phyloP scores from a whole-genome alignment of 495 filamentous ascomycete genomes.

The Neurospora sp. region DNA sequence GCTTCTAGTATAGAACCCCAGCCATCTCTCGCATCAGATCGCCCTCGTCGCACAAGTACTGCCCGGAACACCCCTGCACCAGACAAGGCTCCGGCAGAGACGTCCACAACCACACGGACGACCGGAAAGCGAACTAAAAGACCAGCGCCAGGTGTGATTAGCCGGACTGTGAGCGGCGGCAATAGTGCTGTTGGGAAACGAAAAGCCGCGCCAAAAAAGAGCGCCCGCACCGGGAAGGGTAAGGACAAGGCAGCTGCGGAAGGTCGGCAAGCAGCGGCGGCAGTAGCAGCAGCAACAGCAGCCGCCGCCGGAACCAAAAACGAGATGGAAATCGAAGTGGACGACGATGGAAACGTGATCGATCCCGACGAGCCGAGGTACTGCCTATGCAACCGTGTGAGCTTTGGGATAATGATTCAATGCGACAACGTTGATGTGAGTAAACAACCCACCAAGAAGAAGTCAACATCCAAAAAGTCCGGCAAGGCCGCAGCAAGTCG shows the following conservation, averaged over 20 bases:
- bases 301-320: slow-evolving; percentile 1
- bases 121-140: slow-evolving; percentile 45
- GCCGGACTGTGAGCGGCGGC: slow-evolving; percentile 58
- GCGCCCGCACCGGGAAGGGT: slow-evolving; percentile 17
- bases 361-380: slow-evolving; percentile 83
- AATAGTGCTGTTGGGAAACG: slow-evolving; percentile 66
- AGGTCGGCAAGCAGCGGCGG: slow-evolving; percentile 39
- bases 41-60: slow-evolving; percentile 45
- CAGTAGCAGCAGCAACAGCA: slow-evolving; percentile 22
- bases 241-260: slow-evolving; percentile 1
- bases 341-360: slow-evolving; percentile 64
- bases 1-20: slow-evolving; percentile 41
- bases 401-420: slow-evolving; percentile 88
- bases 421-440: slow-evolving; percentile 88
- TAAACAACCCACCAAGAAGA: slow-evolving; percentile 8
- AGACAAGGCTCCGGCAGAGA: slow-evolving; percentile 12
- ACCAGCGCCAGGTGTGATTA: slow-evolving; percentile 68
- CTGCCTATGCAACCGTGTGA: slow-evolving; percentile 85
- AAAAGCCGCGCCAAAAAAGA: slow-evolving; percentile 60
- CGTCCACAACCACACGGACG: background rate
- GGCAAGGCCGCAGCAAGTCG: background rate
- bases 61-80: slow-evolving; percentile 47
- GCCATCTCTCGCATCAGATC: slow-evolving; percentile 34
- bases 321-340: slow-evolving; percentile 39
- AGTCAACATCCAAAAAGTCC: background rate